Evolutionary conservation across 164 flowering plant genomes (phyloP), one percentile per base, ranked within the genome.

Genomic region (Piper betle): DNA sequence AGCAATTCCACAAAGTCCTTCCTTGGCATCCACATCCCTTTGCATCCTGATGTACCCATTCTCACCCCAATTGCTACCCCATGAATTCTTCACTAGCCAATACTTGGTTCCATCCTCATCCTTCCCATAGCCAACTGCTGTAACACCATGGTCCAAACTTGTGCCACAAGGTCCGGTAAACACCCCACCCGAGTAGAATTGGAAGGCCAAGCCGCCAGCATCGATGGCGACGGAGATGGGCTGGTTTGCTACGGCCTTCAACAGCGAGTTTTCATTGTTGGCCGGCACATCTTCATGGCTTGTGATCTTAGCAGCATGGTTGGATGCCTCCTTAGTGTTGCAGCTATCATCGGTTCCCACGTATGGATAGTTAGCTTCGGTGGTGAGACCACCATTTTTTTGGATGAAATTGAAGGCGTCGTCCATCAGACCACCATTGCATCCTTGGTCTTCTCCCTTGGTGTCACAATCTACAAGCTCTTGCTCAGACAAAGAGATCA

Each of bases 391-490:
- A 16, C 39, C 8, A 5, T 69, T 57, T 6, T 57, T 20, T 59
- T 0, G 4, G 9, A 69, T 63, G 62, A 62, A 73, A 1, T 53
- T 13, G 48, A 73, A 69, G 19, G 73, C 71, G 6, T 41, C 58
- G 4, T 55, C 65, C 73, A 69, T 66, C 4, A 53, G 42, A 25
- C 70, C 73, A 4, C 73, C 76, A 1, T 33, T 7, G 46, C 76
- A 69, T 3, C 73, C 73, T 16, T 69, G 42, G 39, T 73, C 66
- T 12, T 18, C 59, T 1, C 63, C 61, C 0, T 37, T 46, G 4
- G 25, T 58, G 50, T 76, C 75, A 37, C 79, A 73, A 10, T 76
- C 77, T 6, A 76, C 76, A 4, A 75, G 62, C 41, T 75, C 62
- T 46, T 75, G 74, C 57, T 72, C 78, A 2, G 76, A 75, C 17